phyloP scores from a whole-genome alignment of 805 yeast genomes.

The Myxozyma neglecta region DNA sequence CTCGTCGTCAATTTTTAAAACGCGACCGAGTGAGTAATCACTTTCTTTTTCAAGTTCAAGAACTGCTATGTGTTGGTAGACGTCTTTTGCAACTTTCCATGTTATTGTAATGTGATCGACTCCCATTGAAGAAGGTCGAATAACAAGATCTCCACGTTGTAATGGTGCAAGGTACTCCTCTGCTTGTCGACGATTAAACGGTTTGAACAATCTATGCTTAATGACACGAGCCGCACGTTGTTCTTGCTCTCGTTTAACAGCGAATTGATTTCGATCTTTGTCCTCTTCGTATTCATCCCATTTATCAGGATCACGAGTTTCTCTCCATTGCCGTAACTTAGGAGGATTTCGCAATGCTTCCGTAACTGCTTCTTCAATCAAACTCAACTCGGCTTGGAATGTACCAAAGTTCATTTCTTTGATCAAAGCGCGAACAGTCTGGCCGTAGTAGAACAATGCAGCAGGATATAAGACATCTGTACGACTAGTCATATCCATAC shows the following conservation, averaged over 20 bases:
- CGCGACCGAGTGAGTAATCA: slow-evolving; percentile 60
- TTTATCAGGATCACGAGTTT: slow-evolving; percentile 50
- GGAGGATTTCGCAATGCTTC: slow-evolving; percentile 46
- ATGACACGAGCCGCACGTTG: slow-evolving; percentile 73
- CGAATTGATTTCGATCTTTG: slow-evolving; percentile 55
- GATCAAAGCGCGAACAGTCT: slow-evolving; percentile 83
- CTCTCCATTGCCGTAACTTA: slow-evolving; percentile 35
- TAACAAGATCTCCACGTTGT: slow-evolving; percentile 86
- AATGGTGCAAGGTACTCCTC: slow-evolving; percentile 88
- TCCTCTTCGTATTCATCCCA: slow-evolving; percentile 83
- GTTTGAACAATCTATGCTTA: slow-evolving; percentile 87
- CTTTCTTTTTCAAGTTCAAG: slow-evolving; percentile 69
- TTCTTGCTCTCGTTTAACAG: slow-evolving; percentile 60
- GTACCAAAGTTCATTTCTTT: slow-evolving; percentile 67
- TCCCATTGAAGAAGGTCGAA: slow-evolving; percentile 92
- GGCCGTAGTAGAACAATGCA: slow-evolving; percentile 58
- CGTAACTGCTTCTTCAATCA: slow-evolving; percentile 64
- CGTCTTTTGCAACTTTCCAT: slow-evolving; percentile 90
- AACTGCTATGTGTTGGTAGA: slow-evolving; percentile 89
- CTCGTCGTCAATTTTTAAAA: slow-evolving; percentile 64
- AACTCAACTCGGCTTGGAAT: slow-evolving; percentile 71
- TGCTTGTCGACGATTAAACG: slow-evolving; percentile 82
- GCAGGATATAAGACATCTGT: slow-evolving; percentile 48
- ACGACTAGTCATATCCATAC: slow-evolving; percentile 43
- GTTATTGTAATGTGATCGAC: slow-evolving; percentile 85